Conservation (phyloP, 257 asterid species). For the Oldenlandia corymbosa region DNA sequence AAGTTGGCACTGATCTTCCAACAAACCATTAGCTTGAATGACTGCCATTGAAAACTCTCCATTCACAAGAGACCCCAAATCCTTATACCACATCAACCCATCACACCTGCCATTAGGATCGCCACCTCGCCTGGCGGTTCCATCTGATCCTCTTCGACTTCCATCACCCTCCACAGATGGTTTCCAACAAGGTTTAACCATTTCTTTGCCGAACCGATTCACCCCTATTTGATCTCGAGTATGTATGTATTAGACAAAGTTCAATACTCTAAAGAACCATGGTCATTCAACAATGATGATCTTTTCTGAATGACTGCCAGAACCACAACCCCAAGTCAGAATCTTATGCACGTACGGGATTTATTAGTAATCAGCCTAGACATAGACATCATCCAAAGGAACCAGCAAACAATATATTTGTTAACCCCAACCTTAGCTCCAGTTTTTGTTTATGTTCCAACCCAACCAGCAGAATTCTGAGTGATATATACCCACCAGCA, state of each 20-base stretch:
- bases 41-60: conserved; percentile 96
- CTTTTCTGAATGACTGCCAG: neutral
- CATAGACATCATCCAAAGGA: conserved; percentile 42
- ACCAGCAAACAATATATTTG: conserved; percentile 44
- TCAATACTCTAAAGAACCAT: neutral
- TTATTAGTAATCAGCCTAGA: conserved; percentile 3
- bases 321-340: conserved; percentile 10
- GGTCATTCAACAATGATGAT: conserved; percentile 3
- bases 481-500: conserved; percentile 55
- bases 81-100: conserved; percentile 89
- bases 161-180: conserved; percentile 73
- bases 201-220: conserved; percentile 13
- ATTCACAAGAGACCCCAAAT: conserved; percentile 57
- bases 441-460: conserved; percentile 40
- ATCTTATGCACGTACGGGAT: neutral
- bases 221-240: conserved; percentile 5
- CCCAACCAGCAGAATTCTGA: conserved; percentile 43
- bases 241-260: conserved; percentile 3
- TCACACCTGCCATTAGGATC: conserved; percentile 57
- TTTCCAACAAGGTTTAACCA: conserved; percentile 89
- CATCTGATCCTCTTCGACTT: conserved; percentile 29
- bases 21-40: conserved; percentile 72
- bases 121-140: conserved; percentile 31
- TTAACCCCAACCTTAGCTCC: conserved; percentile 38
- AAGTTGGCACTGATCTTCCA: conserved; percentile 94